These are phyloP conservation scores for Zymoseptoria crescenta DNA, from an alignment of 2,329 filamentous ascomycete genomes.

Conservation along the genomic window DNA sequence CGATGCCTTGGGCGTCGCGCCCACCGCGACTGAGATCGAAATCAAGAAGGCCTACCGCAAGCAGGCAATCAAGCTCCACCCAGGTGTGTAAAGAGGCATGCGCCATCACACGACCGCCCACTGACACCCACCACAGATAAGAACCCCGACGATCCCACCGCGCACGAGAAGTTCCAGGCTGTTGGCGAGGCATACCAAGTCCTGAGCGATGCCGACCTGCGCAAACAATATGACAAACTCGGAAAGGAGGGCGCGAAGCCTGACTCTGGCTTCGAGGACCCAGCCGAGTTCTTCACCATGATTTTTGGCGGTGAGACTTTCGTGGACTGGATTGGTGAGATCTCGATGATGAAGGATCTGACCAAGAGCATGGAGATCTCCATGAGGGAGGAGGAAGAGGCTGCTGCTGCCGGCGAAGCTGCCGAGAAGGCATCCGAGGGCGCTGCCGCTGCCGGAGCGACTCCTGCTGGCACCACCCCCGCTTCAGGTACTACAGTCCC, in stretches of 20 bases:
- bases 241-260: constrained; percentile 93
- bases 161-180: constrained; percentile 87
- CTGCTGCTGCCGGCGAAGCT: constrained; percentile 45
- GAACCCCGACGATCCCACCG: constrained; percentile 91
- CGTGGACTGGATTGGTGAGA: constrained; percentile 93
- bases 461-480: constrained; percentile 16
- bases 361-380: constrained; percentile 98
- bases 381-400: constrained; percentile 68
- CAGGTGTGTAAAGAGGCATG: constrained; percentile 35
- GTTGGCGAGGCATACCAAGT: constrained; percentile 70
- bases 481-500: constrained; percentile 7
- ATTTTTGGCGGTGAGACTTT: constrained; percentile 98
- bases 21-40: constrained; percentile 79
- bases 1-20: constrained; percentile 71
- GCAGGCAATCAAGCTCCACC: constrained; percentile 85
- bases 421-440: constrained; percentile 21
- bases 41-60: constrained; percentile 97
- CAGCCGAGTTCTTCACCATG: constrained; percentile 94
- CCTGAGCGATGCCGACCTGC: constrained; percentile 76
- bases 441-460: constrained; percentile 37
- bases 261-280: constrained; percentile 85
- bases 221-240: constrained; percentile 91
- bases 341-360: constrained; percentile 95
- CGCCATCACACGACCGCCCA: background rate
- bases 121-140: constrained; percentile 58